Conservation (phyloP, 371 early-diverging fungal genomes). For the Mortierella sp. region DNA sequence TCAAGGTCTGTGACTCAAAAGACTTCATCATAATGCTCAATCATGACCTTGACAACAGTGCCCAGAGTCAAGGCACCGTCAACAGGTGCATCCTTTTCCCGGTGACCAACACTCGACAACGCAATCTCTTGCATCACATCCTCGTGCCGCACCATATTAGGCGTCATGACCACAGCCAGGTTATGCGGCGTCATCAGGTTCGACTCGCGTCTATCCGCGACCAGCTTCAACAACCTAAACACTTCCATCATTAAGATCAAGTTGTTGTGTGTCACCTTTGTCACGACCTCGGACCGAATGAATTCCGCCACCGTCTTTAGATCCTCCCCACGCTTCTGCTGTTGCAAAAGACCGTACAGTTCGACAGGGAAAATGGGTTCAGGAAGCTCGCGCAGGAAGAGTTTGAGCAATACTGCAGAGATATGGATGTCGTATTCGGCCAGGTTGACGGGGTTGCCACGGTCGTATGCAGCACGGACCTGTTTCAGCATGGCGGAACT, state of each 20-base stretch:
- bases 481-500: conserved; percentile 68
- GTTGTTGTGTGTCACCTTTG: conserved; percentile 57
- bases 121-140: conserved; percentile 71
- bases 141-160: conserved; percentile 84
- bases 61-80: conserved; percentile 38
- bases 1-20: conserved; percentile 13
- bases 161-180: conserved; percentile 90
- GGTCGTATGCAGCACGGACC: conserved; percentile 80
- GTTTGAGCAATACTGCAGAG: conserved; percentile 87
- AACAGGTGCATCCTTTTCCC: conserved; percentile 16
- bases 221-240: conserved; percentile 72
- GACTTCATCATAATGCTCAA: conserved; percentile 42
- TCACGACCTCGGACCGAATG: conserved; percentile 63
- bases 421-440: conserved; percentile 81
- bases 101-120: conserved; percentile 37
- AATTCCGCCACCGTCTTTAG: conserved; percentile 47
- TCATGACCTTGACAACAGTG: conserved; percentile 45
- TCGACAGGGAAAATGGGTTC: conserved; percentile 74
- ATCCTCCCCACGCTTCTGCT: conserved; percentile 17
- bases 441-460: conserved; percentile 70
- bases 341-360: conserved; percentile 61
- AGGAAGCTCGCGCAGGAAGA: conserved; percentile 90
- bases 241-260: conserved; percentile 70
- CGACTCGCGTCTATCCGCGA: conserved; percentile 66
- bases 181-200: conserved; percentile 90